Conservation (phyloP, 441 rosid species). For the Flueggea neowawraea region DNA sequence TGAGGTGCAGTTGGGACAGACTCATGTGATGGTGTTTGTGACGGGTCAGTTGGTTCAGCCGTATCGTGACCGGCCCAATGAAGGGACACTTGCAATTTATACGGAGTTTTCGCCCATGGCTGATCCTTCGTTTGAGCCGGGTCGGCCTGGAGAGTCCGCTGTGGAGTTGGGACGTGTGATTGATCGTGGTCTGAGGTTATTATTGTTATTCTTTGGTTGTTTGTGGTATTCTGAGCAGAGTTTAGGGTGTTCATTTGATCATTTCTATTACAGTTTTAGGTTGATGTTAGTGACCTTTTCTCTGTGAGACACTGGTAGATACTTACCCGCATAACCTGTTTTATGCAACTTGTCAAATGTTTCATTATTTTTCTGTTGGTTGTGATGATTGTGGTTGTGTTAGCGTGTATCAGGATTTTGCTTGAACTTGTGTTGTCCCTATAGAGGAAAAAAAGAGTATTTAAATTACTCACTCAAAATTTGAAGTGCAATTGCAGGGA, state of each 20-base stretch:
- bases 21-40: slow-evolving; percentile 85
- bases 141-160: slow-evolving; percentile 87
- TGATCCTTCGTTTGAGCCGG: slow-evolving; percentile 94
- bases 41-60: slow-evolving; percentile 89
- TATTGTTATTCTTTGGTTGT: background rate
- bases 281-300: no score
- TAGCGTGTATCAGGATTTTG: no score
- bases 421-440: no score
- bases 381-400: background rate
- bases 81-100: slow-evolving; percentile 76
- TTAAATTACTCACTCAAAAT: slow-evolving; percentile 3
- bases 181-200: slow-evolving; percentile 90
- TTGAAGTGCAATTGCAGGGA: slow-evolving; percentile 57
- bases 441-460: no score
- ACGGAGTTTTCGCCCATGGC: slow-evolving; percentile 98
- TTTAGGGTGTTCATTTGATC: no score
- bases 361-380: no score
- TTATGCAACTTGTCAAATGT: no score
- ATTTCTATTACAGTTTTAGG: no score
- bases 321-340: no score
- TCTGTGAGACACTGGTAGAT: no score
- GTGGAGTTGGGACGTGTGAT: slow-evolving; percentile 87
- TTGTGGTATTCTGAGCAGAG: background rate
- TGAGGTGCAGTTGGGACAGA: slow-evolving; percentile 94
- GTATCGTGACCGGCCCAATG: slow-evolving; percentile 82